phyloP scores from a whole-genome alignment of 768 basidiomycete genomes.

The Leccinum subgranulosum region DNA sequence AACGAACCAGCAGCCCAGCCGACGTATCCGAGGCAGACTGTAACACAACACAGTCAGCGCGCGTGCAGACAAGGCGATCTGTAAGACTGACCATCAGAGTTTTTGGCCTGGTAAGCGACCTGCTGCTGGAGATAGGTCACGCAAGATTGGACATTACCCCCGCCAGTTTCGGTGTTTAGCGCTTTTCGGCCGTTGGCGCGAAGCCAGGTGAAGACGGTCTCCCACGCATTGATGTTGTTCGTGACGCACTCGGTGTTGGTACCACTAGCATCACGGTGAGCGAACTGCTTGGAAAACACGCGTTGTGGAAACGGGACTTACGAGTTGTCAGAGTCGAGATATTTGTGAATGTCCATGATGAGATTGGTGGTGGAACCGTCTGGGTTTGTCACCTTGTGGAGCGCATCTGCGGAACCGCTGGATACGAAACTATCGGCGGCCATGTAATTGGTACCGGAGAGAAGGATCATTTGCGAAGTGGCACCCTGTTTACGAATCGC shows the following conservation, averaged over 20 bases:
- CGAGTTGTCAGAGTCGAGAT: constrained; percentile 54
- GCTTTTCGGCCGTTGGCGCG: constrained; percentile 49
- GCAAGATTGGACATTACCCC: constrained; percentile 50
- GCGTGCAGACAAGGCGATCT: background rate
- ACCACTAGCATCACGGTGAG: constrained; percentile 24
- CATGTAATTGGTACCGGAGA: constrained; percentile 59
- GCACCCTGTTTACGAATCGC: constrained; percentile 55
- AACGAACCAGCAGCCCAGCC: constrained; percentile 65
- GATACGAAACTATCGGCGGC: constrained; percentile 50
- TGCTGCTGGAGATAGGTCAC: constrained; percentile 43
- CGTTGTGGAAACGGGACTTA: constrained; percentile 23
- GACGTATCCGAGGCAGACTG: constrained; percentile 52
- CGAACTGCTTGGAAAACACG: background rate
- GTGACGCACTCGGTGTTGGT: constrained; percentile 48
- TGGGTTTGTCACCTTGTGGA: constrained; percentile 43
- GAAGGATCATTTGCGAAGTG: constrained; percentile 50
- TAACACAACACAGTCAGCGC: background rate
- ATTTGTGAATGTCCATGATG: constrained; percentile 63
- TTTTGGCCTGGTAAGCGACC: constrained; percentile 43
- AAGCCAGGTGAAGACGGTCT: constrained; percentile 47
- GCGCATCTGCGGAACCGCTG: constrained; percentile 48
- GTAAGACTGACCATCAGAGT: constrained; percentile 43
- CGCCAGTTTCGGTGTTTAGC: constrained; percentile 60
- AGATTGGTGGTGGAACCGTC: constrained; percentile 45
- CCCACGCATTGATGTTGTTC: constrained; percentile 51